Evolutionary conservation across 108 stramenopile species (phyloP), one percentile per base, ranked within the genome.

Genomic region (Pseudonitzschia multiseries): DNA sequence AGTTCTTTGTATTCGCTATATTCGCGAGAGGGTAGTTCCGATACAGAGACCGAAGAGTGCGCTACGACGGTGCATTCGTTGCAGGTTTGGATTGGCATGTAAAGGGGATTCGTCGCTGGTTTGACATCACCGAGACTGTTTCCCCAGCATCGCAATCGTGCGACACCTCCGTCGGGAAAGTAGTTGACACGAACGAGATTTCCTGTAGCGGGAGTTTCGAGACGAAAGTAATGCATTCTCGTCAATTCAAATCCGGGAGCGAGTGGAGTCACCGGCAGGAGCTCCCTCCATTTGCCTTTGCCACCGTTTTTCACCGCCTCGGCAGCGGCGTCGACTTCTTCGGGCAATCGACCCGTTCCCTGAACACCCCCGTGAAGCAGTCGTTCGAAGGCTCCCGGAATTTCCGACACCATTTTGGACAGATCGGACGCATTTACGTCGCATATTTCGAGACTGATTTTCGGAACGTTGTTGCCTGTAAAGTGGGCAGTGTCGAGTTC

Each of bases 151-250:
- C 83, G 75, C 31, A 97, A 60, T 62, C 97, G 77, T 46, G 97
- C 97, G 27, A 97, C 87, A 22, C 97, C 97, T 22, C 97, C 97
- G 72, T 97, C 97, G 13, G 97, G 97, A 73, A 73, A 95, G 70
- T 95, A 93, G 79, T 91, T 92, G 43, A 96, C 59, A 21, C 90
- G 81, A 40, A 95, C 28, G 32, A 88, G 77, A 13, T 84, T 91
- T 50, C 72, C 79, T 21, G 59, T 28, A 40, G 60, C 26, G 42
- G 77, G 68, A 15, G 57, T 48, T 24, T 57, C 36, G 4, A 91
- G 20, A 29, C 61, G 43, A 71, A 93, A 94, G 48, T 76, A 81
- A 74, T 97, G 92, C 74, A 89, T 63, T 13, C 95, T 70, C 31
- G 84, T 85, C 12, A 76, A 75, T 68, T 91, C 86, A 68, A 93